Base-by-base conservation (phyloP, 345 rosid genomes). In the Salix viminalis region DNA sequence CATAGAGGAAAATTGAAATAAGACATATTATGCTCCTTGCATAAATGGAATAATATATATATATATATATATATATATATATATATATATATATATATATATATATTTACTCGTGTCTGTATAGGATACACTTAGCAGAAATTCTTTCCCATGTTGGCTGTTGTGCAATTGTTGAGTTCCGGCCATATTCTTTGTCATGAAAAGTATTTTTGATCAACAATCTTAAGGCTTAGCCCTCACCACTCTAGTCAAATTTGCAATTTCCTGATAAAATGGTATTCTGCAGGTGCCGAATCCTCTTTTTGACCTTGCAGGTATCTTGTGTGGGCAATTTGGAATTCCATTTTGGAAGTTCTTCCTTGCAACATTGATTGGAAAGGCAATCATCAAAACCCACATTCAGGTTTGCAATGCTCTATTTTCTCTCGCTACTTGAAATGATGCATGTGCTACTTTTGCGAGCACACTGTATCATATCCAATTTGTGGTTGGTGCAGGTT, bases 241-340 rank as follows among this genome's bases (percentile, higher is more conserved):
- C 61, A n/a, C 61, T 56, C 5, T 2, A 56, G 61, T 56, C n/a
- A 24, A 16, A 42, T 10, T 30, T 77, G 77, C 34, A 74, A 74
- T 14, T 41, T 41, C 46, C 46, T 41, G 46, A 41, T 41, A 41
- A 65, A 76, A 9, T 69, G 7, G 60, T 70, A 18, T 23, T 15
- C 39, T 78, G 71, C 72, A 93, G 99, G 97, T 96, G 80, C 99
- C 98, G 76, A 96, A 96, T 87, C 99, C 98, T 75, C 86, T 93
- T 46, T 96, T 96, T 83, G 99, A 96, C 83, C 99, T 96, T 26
- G 99, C 99, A 74, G 99, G 99, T 82, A 96, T 96, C 46, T 90
- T 96, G 98, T 96, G 99, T 32, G 98, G 99, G 75, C 99, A 96
- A 81, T 90, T 91, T 73, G 99, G 98, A 74, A 77, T 92, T 75